phyloP scores from a whole-genome alignment of 2,329 filamentous ascomycete species.

The Penicillium sp. region DNA sequence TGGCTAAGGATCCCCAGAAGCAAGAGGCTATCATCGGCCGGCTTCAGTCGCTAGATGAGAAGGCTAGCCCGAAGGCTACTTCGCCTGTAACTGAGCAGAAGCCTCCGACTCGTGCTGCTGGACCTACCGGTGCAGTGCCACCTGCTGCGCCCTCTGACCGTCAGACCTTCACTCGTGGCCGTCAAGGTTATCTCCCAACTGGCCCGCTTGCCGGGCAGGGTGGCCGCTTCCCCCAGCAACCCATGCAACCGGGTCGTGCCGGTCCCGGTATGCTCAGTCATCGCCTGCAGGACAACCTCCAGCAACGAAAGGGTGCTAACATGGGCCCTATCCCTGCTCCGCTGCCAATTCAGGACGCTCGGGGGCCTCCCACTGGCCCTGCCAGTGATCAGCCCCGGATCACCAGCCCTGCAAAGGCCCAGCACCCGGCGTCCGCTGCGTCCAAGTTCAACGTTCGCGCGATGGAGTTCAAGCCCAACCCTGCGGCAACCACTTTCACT shows the following conservation, averaged over 20 bases:
- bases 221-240: constrained; percentile 43
- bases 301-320: constrained; percentile 47
- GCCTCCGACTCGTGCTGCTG: constrained; percentile 43
- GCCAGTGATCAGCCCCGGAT: constrained; percentile 52
- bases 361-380: constrained; percentile 70
- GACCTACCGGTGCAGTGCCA: constrained; percentile 40
- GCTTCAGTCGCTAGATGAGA: constrained; percentile 66
- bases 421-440: constrained; percentile 51
- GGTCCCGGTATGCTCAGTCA: constrained; percentile 47
- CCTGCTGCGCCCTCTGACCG: constrained; percentile 44
- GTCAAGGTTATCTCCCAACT: constrained; percentile 46
- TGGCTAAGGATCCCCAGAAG: constrained; percentile 93
- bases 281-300: constrained; percentile 50
- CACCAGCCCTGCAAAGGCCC: constrained; percentile 43
- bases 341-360: constrained; percentile 60
- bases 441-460: constrained; percentile 59
- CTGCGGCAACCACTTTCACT: constrained; percentile 74
- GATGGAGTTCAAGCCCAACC: constrained; percentile 78
- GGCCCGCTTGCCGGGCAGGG: constrained; percentile 42
- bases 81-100: constrained; percentile 50
- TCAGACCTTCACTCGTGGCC: constrained; percentile 45
- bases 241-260: constrained; percentile 39
- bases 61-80: constrained; percentile 45
- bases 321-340: constrained; percentile 48
- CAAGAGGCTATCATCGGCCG: constrained; percentile 90